phyloP scores from a whole-genome alignment of 495 filamentous ascomycete species.

The Neurospora intermedia region DNA sequence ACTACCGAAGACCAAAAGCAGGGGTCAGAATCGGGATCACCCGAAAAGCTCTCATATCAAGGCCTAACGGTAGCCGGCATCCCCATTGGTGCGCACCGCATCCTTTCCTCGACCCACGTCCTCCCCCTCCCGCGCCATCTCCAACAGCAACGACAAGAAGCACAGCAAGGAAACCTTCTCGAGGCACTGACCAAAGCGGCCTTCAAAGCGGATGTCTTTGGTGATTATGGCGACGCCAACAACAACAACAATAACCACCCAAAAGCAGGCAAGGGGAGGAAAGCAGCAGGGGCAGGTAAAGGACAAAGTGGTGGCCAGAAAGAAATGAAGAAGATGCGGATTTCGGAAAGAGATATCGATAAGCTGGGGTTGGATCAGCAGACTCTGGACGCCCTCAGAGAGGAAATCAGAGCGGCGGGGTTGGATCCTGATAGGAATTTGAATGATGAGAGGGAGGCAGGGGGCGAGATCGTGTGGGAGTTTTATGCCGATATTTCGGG shows the following conservation, averaged over 20 bases:
- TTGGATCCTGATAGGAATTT: slow-evolving; percentile 13
- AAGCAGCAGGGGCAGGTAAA: not conserved
- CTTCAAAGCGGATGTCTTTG: not conserved
- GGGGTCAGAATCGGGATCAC: slow-evolving; percentile 22
- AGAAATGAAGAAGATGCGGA: slow-evolving; percentile 41
- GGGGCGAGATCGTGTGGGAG: not conserved
- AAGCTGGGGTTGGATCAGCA: slow-evolving; percentile 60
- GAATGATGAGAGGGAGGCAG: not conserved
- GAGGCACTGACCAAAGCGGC: not conserved
- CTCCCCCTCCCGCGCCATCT: not conserved
- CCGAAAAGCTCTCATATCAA: slow-evolving; percentile 10
- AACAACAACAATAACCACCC: not conserved
- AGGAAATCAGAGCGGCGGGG: slow-evolving; percentile 42
- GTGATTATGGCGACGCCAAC: not conserved
- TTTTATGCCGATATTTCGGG: not conserved
- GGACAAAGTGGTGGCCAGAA: not conserved
- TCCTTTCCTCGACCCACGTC: not conserved
- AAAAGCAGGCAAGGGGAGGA: slow-evolving; percentile 3
- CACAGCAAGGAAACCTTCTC: not conserved
- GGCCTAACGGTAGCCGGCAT: slow-evolving; percentile 15
- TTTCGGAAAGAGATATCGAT: slow-evolving; percentile 49
- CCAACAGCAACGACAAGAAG: not conserved
- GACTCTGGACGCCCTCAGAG: slow-evolving; percentile 51
- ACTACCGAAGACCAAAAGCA: slow-evolving; percentile 26
- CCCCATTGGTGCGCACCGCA: slow-evolving; percentile 25